A percentile compares a stretch with the other conserved stretches of the same genome.
These are phyloP conservation scores for Rhodomyrtus psidioides DNA, from an alignment of 441 rosid species.

Conservation along the genomic window DNA sequence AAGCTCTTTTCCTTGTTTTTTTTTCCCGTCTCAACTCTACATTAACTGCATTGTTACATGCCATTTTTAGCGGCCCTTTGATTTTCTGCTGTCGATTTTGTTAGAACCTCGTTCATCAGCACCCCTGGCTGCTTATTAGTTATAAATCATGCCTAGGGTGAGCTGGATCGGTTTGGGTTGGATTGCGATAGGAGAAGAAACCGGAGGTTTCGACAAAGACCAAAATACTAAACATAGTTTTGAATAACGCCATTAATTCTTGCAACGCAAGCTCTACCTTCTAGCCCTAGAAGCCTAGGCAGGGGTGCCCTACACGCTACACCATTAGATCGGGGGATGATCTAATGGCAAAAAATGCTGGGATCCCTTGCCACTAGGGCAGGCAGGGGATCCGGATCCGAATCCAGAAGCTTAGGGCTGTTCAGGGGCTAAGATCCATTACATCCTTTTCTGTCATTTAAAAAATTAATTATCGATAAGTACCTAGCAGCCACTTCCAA, in stretches of 20 bases:
- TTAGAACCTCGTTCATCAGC: neutral
- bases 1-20: neutral
- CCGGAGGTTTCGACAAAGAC: neutral
- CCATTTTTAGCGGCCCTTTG: accelerated
- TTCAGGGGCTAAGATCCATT: neutral
- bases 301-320: too few relatives aligned
- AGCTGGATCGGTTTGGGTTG: too few relatives aligned
- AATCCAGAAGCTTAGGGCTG: too few relatives aligned
- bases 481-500: neutral
- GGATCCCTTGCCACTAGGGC: too few relatives aligned
- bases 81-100: neutral
- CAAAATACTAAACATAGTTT: neutral
- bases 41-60: accelerated
- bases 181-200: neutral
- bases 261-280: neutral
- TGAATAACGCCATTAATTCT: neutral
- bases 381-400: too few relatives aligned
- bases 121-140: too few relatives aligned
- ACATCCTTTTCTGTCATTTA: neutral
- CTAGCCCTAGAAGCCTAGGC: neutral
- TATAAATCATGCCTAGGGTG: neutral
- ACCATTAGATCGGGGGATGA: too few relatives aligned
- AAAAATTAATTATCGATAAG: neutral
- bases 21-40: too few relatives aligned
- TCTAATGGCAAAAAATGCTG: too few relatives aligned